Base-by-base conservation (phyloP, 2,329 filamentous ascomycete species). In the Sporothrix protearum region DNA sequence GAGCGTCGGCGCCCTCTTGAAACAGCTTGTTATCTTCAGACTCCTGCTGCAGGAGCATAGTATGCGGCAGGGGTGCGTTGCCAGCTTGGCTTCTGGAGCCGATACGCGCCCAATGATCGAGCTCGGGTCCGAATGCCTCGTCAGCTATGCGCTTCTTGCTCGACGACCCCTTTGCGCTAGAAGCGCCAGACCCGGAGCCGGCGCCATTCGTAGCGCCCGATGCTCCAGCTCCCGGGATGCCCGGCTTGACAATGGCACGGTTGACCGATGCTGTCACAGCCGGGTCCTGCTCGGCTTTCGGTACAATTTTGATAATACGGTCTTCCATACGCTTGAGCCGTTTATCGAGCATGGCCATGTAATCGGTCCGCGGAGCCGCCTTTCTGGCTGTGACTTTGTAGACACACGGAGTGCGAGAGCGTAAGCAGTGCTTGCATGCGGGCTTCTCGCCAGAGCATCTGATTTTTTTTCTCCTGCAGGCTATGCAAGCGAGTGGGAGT, bases 301-400 rank as follows among this genome's bases (percentile, higher is more conserved):
- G 95, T 36, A 98, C 91, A 72, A 95, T 91, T 80, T 97, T 97
- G 82, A 98, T 96, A 74, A 98, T 96, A 71, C 95, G 91, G 77
- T 98, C 95, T 81, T 99, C 96, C 96, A 98, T 98, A 71, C 95
- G 87, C 83, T 97, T 97, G 75, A 98, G 81, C 69, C 96, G 88
- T 82, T 97, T 97, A 82, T 98, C 96, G 76, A 98, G 83, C 94
- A 98, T 98, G 55, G 94, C 94, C 96, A 98, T 98, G 81, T 98
- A 98, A 81, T 98, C 96, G 22, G 96, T 98, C 69, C 96, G 87
- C 2, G 96, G 96, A 3, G 94, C 94, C 1, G 95, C 94, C 80
- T 98, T 98, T 73, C 96, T 87, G 3, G 94, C 94, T 0, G 94
- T 98, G 73, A 97, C 93, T 78, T 98, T 98, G 85, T 98, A 99